Conservation (phyloP, 2,329 filamentous ascomycete species). For the Aureobasidium pullulans region DNA sequence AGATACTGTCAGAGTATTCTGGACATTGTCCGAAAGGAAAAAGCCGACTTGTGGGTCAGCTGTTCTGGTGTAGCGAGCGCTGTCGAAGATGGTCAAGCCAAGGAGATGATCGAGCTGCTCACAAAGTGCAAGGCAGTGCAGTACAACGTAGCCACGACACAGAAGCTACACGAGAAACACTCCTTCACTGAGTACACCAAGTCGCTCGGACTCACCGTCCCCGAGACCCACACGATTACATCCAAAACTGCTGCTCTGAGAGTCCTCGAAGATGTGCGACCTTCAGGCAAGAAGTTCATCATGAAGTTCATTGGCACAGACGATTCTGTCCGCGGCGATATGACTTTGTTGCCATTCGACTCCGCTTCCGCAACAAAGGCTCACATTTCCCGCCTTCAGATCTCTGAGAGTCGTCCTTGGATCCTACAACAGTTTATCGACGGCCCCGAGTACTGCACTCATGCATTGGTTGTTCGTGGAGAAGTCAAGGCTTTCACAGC, state of each 20-base stretch:
- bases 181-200: conserved; percentile 55
- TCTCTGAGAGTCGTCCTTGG: conserved; percentile 52
- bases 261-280: conserved; percentile 38
- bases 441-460: conserved; percentile 62
- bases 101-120: conserved; percentile 51
- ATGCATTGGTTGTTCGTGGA: conserved; percentile 60
- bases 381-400: conserved; percentile 48
- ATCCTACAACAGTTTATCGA: conserved; percentile 63
- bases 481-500: conserved; percentile 59
- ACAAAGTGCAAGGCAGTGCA: conserved; percentile 58
- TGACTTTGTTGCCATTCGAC: conserved; percentile 57
- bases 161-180: conserved; percentile 56
- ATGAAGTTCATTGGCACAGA: conserved; percentile 60
- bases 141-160: conserved; percentile 50
- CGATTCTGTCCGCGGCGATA: conserved; percentile 51
- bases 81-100: conserved; percentile 59
- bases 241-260: conserved; percentile 46
- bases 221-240: conserved; percentile 44
- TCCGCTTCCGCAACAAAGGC: conserved; percentile 46
- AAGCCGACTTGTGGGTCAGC: conserved; percentile 64
- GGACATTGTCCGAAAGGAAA: conserved; percentile 52
- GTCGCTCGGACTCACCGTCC: conserved; percentile 43
- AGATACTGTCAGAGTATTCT: conserved; percentile 52
- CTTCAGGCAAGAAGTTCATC: conserved; percentile 46
- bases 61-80: conserved; percentile 63